Evolutionary conservation across 768 basidiomycete species (phyloP).

Genomic region (Boletus subcaerulescens): DNA sequence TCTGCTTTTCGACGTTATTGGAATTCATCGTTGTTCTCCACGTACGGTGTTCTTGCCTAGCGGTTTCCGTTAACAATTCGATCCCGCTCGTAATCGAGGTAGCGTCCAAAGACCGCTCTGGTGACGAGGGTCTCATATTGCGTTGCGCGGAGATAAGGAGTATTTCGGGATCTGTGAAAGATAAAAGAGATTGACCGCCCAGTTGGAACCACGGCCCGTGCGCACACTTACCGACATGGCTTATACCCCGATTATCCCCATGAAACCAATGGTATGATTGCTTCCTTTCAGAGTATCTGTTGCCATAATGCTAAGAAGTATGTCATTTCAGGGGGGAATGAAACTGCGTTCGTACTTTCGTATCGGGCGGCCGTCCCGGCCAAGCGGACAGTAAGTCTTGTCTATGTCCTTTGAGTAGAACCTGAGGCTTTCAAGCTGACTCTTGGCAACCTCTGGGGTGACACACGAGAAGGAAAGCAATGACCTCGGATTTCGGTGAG

Average conservation of each 20-base stretch:
- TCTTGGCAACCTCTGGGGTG: slow-evolving; percentile 46
- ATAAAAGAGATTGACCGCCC: slow-evolving; percentile 1
- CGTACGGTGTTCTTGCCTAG: slow-evolving; percentile 39
- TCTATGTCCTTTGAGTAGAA: slow-evolving; percentile 45
- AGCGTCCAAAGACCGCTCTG: slow-evolving; percentile 25
- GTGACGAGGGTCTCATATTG: slow-evolving; percentile 16
- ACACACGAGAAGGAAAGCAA: slow-evolving; percentile 69
- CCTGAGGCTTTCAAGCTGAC: slow-evolving; percentile 48
- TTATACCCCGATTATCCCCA: slow-evolving; percentile 51
- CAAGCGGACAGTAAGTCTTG: slow-evolving; percentile 54
- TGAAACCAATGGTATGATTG: slow-evolving; percentile 60
- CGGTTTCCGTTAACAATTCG: slow-evolving; percentile 38
- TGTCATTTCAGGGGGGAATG: background rate
- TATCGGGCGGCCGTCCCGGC: slow-evolving; percentile 54
- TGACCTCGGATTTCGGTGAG: slow-evolving; percentile 52
- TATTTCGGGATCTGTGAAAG: slow-evolving; percentile 21
- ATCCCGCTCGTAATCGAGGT: slow-evolving; percentile 33
- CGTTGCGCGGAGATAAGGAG: slow-evolving; percentile 23
- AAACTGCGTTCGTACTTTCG: slow-evolving; percentile 48
- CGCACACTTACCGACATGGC: slow-evolving; percentile 47
- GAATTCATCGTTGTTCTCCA: slow-evolving; percentile 39
- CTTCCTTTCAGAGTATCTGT: slow-evolving; percentile 57
- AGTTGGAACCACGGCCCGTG: background rate
- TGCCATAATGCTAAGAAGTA: background rate
- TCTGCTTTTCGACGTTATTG: slow-evolving; percentile 44